A percentile compares a stretch with the other conserved stretches of the same genome.
Evolutionary conservation across 768 basidiomycete genomes (phyloP).

Genomic region (Pleurotus giganteus): DNA sequence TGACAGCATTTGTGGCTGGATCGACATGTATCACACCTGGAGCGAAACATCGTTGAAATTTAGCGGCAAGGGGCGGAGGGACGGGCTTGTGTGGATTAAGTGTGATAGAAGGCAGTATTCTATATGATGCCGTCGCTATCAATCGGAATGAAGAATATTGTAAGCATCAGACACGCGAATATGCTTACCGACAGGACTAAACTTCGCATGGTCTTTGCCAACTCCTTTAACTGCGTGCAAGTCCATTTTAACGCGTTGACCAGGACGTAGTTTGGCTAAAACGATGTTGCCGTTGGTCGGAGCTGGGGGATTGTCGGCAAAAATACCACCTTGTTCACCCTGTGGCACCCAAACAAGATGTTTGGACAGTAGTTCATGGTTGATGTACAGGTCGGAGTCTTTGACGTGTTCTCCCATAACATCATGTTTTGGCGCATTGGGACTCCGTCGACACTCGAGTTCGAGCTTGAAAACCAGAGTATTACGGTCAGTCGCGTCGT

Average conservation of each 20-base stretch:
- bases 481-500: conserved; percentile 75
- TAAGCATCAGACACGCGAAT: not conserved
- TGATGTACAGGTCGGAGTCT: conserved; percentile 58
- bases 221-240: conserved; percentile 90
- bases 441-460: conserved; percentile 61
- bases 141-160: not conserved
- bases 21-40: conserved; percentile 73
- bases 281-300: conserved; percentile 83
- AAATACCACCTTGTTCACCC: conserved; percentile 72
- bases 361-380: conserved; percentile 65
- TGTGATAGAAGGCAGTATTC: conserved; percentile 83
- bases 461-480: conserved; percentile 86
- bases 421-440: conserved; percentile 45
- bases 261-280: conserved; percentile 87
- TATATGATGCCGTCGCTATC: conserved; percentile 92
- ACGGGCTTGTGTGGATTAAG: conserved; percentile 63
- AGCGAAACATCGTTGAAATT: conserved; percentile 88
- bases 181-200: conserved; percentile 83
- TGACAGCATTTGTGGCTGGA: conserved; percentile 53
- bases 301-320: conserved; percentile 50
- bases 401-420: conserved; percentile 33
- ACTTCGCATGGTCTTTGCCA: conserved; percentile 96
- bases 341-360: conserved; percentile 77
- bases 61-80: conserved; percentile 70
- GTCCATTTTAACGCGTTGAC: conserved; percentile 83